A percentile compares a stretch with the other conserved stretches of the same genome.
These are phyloP conservation scores for Chytriomyces sp. DNA, from an alignment of 192 early-diverging fungal species.

Conservation along the genomic window DNA sequence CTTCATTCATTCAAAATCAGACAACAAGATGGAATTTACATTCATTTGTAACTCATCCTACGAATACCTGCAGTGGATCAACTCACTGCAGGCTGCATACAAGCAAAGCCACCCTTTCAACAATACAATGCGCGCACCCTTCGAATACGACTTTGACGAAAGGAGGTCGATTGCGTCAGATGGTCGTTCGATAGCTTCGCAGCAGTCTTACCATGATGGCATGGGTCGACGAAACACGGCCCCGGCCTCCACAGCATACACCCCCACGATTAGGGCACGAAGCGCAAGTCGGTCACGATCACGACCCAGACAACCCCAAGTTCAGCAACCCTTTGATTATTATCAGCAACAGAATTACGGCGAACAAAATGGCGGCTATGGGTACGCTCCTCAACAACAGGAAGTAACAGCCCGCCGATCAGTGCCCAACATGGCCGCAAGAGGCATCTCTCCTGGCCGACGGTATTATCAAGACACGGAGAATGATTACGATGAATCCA, in stretches of 20 bases:
- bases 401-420: neutral
- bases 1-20: slow-evolving; percentile 1
- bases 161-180: neutral
- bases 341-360: neutral
- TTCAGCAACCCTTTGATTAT: neutral
- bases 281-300: neutral
- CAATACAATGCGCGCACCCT: neutral
- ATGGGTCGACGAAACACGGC: neutral
- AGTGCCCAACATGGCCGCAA: neutral
- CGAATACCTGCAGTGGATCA: slow-evolving; percentile 34
- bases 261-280: neutral
- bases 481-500: neutral
- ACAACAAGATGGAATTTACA: slow-evolving; percentile 15
- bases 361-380: neutral
- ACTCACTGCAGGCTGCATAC: slow-evolving; percentile 16
- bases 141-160: slow-evolving; percentile 7
- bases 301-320: neutral
- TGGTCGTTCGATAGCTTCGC: neutral
- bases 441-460: neutral
- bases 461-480: neutral
- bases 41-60: slow-evolving; percentile 29
- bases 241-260: neutral
- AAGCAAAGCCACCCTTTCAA: neutral
- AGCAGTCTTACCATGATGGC: neutral
- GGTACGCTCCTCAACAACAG: neutral